Evolutionary conservation across 805 yeast species (phyloP).

Genomic region (Metschnikowia lochheadii): DNA sequence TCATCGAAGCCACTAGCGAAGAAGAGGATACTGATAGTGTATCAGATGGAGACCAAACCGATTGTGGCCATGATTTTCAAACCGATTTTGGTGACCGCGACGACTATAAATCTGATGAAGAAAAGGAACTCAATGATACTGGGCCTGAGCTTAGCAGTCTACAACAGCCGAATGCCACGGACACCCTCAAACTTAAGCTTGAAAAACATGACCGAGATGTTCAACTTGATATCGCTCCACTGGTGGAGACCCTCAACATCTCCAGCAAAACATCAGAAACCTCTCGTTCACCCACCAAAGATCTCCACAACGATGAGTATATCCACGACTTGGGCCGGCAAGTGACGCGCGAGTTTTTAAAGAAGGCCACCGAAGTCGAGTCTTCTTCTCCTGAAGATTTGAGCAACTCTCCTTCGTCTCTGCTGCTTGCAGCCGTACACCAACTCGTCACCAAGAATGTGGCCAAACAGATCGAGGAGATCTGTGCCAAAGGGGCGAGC

Average conservation of each 20-base stretch:
- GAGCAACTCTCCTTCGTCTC: constrained; percentile 8
- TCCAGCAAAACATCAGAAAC: neutral
- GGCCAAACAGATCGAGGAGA: constrained; percentile 25
- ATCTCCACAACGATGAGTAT: constrained; percentile 11
- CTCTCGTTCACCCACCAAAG: neutral
- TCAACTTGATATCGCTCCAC: neutral
- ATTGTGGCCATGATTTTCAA: neutral
- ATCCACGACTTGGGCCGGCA: constrained; percentile 33
- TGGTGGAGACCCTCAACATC: neutral
- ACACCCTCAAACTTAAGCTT: neutral
- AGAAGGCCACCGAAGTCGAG: constrained; percentile 30
- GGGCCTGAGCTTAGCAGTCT: neutral
- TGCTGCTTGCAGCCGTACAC: constrained; percentile 22
- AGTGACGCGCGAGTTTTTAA: constrained; percentile 29
- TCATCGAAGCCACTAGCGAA: neutral
- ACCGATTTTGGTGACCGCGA: too few relatives aligned
- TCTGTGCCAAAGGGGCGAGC: constrained; percentile 8
- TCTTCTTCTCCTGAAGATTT: constrained; percentile 14
- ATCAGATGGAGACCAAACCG: neutral
- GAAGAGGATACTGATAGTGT: neutral
- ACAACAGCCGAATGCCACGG: constrained; percentile 1
- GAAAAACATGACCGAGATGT: neutral
- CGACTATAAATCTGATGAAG: neutral
- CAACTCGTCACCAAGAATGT: constrained; percentile 30
- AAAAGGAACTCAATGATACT: neutral